phyloP scores from a whole-genome alignment of 2,329 filamentous ascomycete species.

The Bipolaris oryzae region DNA sequence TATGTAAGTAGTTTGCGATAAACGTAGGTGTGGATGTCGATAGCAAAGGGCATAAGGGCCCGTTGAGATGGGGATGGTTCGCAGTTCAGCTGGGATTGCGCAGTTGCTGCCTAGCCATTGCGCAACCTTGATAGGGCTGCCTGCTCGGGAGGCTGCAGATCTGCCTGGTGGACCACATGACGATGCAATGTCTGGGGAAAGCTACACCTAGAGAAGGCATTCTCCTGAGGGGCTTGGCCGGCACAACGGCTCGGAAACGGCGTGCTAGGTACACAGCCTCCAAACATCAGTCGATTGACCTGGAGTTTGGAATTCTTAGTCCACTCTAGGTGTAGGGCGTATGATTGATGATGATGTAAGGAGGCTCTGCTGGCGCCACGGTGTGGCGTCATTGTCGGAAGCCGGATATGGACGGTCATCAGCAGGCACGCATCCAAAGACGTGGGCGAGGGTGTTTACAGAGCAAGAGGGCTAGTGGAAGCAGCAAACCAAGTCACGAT shows the following conservation, averaged over 20 bases:
- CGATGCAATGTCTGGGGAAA: neutral
- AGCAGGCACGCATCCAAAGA: slow-evolving; percentile 14
- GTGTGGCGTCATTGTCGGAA: slow-evolving; percentile 14
- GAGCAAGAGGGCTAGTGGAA: neutral
- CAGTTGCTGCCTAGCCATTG: slow-evolving; percentile 9
- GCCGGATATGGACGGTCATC: slow-evolving; percentile 3
- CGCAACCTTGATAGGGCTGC: slow-evolving; percentile 17
- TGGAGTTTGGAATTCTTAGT: neutral
- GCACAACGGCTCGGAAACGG: slow-evolving; percentile 2
- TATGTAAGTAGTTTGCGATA: neutral
- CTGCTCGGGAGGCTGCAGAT: slow-evolving; percentile 6
- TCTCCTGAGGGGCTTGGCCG: neutral
- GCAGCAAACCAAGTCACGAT: neutral
- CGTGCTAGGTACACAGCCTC: neutral
- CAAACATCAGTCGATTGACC: neutral
- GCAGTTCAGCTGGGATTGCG: neutral
- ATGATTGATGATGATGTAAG: neutral
- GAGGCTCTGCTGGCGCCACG: slow-evolving; percentile 7
- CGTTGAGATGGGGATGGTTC: neutral
- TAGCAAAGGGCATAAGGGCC: neutral
- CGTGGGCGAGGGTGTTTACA: slow-evolving; percentile 14
- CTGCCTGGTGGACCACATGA: slow-evolving; percentile 10
- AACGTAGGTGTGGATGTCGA: too few species aligned
- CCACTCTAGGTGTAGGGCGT: neutral
- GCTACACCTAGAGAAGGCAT: neutral